These are phyloP conservation scores for Chaetoscypha palmicola DNA, from an alignment of 2,329 filamentous ascomycete species.

Conservation along the genomic window DNA sequence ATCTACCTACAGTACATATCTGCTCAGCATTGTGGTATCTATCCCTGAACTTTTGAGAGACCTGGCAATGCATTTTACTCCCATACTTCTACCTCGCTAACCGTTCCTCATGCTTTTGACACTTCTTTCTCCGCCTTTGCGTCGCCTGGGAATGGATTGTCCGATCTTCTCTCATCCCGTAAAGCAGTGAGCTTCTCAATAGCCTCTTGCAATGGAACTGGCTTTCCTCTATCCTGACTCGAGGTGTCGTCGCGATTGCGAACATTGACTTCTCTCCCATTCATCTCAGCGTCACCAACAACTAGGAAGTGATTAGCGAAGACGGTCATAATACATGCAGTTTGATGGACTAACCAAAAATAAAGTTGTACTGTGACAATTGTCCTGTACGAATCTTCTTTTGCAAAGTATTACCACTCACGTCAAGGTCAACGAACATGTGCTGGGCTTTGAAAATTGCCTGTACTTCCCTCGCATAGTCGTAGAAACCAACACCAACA, in stretches of 20 bases:
- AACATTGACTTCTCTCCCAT: slow-evolving; percentile 54
- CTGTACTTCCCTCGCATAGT: slow-evolving; percentile 71
- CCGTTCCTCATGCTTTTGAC: neutral
- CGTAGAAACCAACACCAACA: slow-evolving; percentile 63
- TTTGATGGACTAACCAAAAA: slow-evolving; percentile 64
- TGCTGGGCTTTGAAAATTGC: slow-evolving; percentile 57
- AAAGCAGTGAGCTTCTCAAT: slow-evolving; percentile 48
- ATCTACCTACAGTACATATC: too few species aligned
- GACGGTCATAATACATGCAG: too few species aligned
- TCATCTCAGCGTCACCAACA: slow-evolving; percentile 55
- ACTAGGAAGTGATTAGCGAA: slow-evolving; percentile 34
- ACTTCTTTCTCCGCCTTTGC: slow-evolving; percentile 12
- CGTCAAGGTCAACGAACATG: slow-evolving; percentile 65
- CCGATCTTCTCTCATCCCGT: slow-evolving; percentile 38
- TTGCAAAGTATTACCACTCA: slow-evolving; percentile 72
- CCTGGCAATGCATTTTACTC: neutral
- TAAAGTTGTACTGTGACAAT: slow-evolving; percentile 76
- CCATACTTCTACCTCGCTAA: neutral
- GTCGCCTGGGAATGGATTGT: slow-evolving; percentile 34
- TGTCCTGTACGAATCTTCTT: slow-evolving; percentile 86
- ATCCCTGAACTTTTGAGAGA: neutral
- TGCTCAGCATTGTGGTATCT: neutral
- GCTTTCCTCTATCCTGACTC: slow-evolving; percentile 54
- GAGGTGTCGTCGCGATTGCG: slow-evolving; percentile 57
- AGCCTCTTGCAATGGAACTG: slow-evolving; percentile 49